These are phyloP conservation scores for Lathyrus tuberosus DNA, from an alignment of 306 rosid genomes.

Conservation along the genomic window DNA sequence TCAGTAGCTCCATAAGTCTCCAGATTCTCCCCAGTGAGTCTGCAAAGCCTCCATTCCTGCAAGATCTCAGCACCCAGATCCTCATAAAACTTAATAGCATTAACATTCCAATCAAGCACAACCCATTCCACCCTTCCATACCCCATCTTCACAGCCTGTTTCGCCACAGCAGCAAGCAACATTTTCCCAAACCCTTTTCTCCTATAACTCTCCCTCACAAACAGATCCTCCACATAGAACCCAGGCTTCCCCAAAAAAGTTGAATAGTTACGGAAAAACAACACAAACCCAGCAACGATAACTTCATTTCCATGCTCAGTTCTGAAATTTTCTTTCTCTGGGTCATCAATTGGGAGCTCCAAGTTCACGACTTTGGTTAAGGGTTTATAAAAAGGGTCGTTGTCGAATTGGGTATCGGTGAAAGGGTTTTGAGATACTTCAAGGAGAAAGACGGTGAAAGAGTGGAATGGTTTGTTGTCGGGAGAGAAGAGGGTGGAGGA, in stretches of 20 bases:
- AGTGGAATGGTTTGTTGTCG: conserved; percentile 56
- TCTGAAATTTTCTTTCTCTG: conserved; percentile 53
- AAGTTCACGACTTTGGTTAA: conserved; percentile 34
- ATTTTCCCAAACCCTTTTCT: conserved; percentile 77
- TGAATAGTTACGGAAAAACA: conserved; percentile 81
- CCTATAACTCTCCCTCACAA: conserved; percentile 77
- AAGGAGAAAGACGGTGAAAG: conserved; percentile 80
- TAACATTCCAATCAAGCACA: conserved; percentile 83
- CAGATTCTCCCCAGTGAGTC: conserved; percentile 72
- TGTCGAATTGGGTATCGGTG: neutral
- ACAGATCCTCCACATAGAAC: conserved; percentile 77
- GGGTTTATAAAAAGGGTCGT: conserved; percentile 49
- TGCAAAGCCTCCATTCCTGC: conserved; percentile 86
- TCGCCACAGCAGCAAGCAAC: conserved; percentile 73
- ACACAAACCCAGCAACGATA: conserved; percentile 65
- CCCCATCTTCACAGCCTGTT: conserved; percentile 88
- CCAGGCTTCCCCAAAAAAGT: conserved; percentile 70
- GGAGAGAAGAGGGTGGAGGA: conserved; percentile 65
- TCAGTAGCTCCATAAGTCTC: conserved; percentile 54
- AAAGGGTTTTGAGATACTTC: conserved; percentile 69
- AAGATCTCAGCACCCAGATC: conserved; percentile 78
- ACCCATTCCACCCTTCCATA: conserved; percentile 88
- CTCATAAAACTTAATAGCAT: conserved; percentile 76
- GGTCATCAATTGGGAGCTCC: conserved; percentile 66
- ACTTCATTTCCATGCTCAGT: conserved; percentile 30